Conservation (phyloP, 2,329 filamentous ascomycete species). For the Simplicillium aogashimaense region DNA sequence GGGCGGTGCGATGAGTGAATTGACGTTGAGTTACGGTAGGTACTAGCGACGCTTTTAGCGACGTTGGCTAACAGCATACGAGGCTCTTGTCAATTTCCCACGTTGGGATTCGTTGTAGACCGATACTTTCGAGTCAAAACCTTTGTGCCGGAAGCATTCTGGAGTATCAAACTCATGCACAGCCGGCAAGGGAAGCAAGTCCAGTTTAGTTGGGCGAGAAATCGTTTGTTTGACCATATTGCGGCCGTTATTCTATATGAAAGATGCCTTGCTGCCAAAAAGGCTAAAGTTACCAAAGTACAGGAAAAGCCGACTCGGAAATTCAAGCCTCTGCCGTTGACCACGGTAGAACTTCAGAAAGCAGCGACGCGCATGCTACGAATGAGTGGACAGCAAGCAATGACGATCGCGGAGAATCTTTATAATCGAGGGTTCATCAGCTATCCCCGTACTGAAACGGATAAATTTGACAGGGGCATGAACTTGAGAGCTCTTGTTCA, state of each 20-base stretch:
- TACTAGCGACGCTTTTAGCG: neutral
- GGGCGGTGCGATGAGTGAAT: constrained; percentile 53
- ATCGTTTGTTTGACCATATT: constrained; percentile 80
- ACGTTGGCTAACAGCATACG: constrained; percentile 30
- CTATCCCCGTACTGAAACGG: constrained; percentile 94
- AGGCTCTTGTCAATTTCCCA: constrained; percentile 86
- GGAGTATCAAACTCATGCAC: constrained; percentile 81
- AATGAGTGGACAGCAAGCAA: constrained; percentile 86
- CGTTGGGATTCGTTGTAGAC: constrained; percentile 92
- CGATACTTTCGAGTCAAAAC: constrained; percentile 89
- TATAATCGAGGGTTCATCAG: constrained; percentile 96
- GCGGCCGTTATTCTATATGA: constrained; percentile 76
- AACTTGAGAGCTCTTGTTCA: constrained; percentile 70
- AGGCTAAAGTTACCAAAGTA: constrained; percentile 73
- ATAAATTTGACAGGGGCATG: constrained; percentile 87
- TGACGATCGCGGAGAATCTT: constrained; percentile 76
- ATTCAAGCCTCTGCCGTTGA: constrained; percentile 87
- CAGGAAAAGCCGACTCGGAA: constrained; percentile 87
- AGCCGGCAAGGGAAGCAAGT: constrained; percentile 68
- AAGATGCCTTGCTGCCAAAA: constrained; percentile 66
- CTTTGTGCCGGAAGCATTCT: constrained; percentile 87
- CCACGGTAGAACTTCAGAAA: constrained; percentile 94
- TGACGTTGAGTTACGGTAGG: constrained; percentile 72
- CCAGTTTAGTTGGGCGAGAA: constrained; percentile 73
- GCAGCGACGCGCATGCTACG: constrained; percentile 80